Conservation (phyloP, 495 filamentous ascomycete genomes). For the Ascodesmis nigricans region DNA sequence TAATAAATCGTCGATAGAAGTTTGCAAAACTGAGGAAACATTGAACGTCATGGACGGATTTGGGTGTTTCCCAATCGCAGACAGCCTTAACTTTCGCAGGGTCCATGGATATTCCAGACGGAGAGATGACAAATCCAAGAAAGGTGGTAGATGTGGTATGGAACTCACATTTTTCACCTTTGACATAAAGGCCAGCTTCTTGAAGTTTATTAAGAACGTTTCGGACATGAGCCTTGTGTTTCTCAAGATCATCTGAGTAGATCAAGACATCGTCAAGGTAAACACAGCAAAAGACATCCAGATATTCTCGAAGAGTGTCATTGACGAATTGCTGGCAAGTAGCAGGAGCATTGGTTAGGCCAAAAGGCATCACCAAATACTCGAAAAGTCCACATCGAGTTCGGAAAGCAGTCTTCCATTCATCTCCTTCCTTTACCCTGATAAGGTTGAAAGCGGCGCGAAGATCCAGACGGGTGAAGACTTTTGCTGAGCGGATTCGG, state of each 20-base stretch:
- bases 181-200: constrained; percentile 12
- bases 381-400: constrained; percentile 21
- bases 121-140: constrained; percentile 4
- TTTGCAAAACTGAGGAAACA: constrained; percentile 23
- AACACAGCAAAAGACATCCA: constrained; percentile 17
- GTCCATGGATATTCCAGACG: constrained; percentile 1
- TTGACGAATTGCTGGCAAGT: constrained; percentile 23
- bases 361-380: constrained; percentile 18
- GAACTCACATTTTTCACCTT: constrained; percentile 23
- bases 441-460: constrained; percentile 12
- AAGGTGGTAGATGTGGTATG: not conserved
- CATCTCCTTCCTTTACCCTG: constrained; percentile 16
- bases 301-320: constrained; percentile 12
- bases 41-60: constrained; percentile 15
- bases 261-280: constrained; percentile 26
- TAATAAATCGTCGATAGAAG: constrained; percentile 23
- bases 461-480: constrained; percentile 6
- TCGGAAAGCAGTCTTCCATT: constrained; percentile 24
- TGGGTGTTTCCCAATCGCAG: not conserved
- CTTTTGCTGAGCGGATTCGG: constrained; percentile 1
- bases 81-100: not conserved
- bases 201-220: constrained; percentile 14
- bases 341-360: constrained; percentile 14
- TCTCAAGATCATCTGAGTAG: constrained; percentile 12
- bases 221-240: constrained; percentile 16